Conservation (phyloP, 805 yeast genomes). For the Scheffersomyces lignosus region DNA sequence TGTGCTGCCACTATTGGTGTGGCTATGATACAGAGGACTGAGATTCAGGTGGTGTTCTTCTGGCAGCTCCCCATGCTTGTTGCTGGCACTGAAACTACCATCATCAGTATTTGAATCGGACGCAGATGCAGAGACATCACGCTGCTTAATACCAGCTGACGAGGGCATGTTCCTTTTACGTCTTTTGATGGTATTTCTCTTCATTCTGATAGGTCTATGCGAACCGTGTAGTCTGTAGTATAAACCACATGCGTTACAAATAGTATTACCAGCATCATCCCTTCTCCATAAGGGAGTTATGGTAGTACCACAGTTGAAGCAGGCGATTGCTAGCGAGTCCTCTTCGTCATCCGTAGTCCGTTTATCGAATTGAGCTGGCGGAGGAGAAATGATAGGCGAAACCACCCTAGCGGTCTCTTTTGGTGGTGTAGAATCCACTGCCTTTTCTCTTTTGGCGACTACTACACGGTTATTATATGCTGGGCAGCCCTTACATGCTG, state of each 20-base stretch:
- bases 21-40: too few species aligned
- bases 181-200: conserved; percentile 70
- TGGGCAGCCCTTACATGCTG: conserved; percentile 81
- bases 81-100: too few species aligned
- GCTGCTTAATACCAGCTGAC: conserved; percentile 2
- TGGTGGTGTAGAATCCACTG: conserved; percentile 1
- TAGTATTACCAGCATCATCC: conserved; percentile 77
- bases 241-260: conserved; percentile 86
- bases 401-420: conserved; percentile 2
- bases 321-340: conserved; percentile 64
- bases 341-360: conserved; percentile 18
- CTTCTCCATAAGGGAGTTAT: conserved; percentile 88
- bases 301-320: conserved; percentile 81
- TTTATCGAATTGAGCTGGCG: background rate
- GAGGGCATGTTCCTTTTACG: conserved; percentile 50
- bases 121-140: background rate
- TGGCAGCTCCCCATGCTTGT: background rate
- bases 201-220: conserved; percentile 76
- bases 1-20: too few species aligned
- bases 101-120: conserved; percentile 6
- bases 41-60: too few species aligned
- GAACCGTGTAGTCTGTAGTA: conserved; percentile 74
- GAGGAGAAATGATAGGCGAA: conserved; percentile 1
- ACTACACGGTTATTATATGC: conserved; percentile 73
- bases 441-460: conserved; percentile 26